Evolutionary conservation across 2,329 filamentous ascomycete genomes (phyloP).

Genomic region (Aspergillus alliaceus): DNA sequence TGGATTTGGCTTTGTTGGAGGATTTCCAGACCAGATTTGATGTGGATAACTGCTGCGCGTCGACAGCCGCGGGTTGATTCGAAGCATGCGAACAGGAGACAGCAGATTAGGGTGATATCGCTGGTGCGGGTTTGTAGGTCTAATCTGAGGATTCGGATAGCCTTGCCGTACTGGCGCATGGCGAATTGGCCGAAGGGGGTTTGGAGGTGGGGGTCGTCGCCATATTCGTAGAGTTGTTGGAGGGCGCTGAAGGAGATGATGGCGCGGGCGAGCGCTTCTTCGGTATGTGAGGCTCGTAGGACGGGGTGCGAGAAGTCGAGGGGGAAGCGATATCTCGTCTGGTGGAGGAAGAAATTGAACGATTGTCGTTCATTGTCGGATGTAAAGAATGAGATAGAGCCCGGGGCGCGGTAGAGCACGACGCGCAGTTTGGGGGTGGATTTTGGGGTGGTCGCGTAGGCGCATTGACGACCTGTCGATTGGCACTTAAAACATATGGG

Average conservation of each 20-base stretch:
- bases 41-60: conserved; percentile 4
- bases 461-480: neutral
- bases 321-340: neutral
- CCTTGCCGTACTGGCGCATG: neutral
- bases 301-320: neutral
- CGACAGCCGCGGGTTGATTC: conserved; percentile 1
- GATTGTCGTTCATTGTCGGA: neutral
- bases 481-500: neutral
- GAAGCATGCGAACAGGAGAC: conserved; percentile 1
- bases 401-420: neutral
- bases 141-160: neutral
- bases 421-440: neutral
- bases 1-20: neutral
- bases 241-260: neutral
- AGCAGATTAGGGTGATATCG: neutral
- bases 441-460: neutral
- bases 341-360: neutral
- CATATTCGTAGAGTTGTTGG: neutral
- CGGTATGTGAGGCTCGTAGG: neutral
- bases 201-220: neutral
- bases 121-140: no score
- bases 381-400: neutral
- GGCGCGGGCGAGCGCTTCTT: neutral
- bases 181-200: neutral
- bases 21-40: neutral